A percentile compares a stretch with the other conserved stretches of the same genome.
phyloP scores from a whole-genome alignment of 2,329 filamentous ascomycete genomes.

The Sporothrix curviconia region DNA sequence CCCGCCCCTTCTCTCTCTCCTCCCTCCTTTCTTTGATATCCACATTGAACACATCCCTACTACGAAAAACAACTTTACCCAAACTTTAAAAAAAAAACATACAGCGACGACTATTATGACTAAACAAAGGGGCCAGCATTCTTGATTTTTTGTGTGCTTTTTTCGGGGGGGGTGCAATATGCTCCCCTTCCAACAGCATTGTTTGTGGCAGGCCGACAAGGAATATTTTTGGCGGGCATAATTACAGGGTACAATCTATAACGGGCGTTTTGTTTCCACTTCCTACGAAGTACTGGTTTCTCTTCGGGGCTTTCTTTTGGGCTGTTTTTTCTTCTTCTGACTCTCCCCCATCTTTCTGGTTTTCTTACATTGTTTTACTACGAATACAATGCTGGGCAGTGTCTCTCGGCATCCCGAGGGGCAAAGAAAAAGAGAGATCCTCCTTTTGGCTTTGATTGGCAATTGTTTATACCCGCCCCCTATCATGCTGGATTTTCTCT shows the following conservation, averaged over 20 bases:
- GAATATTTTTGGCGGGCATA: background rate
- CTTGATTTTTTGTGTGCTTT: background rate
- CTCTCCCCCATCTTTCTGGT: background rate
- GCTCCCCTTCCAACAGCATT: background rate
- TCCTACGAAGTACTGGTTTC: background rate
- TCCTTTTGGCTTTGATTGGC: constrained; percentile 1
- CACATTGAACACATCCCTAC: background rate
- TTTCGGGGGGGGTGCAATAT: background rate
- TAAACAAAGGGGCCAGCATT: background rate
- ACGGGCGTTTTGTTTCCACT: background rate
- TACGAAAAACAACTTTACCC: background rate
- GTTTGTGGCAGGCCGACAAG: background rate
- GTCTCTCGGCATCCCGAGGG: background rate
- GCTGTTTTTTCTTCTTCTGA: background rate
- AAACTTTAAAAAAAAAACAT: background rate
- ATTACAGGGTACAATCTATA: background rate
- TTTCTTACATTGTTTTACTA: background rate
- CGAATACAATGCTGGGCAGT: background rate
- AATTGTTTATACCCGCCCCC: background rate
- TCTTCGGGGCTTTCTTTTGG: background rate
- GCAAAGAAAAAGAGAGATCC: background rate
- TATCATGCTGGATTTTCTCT: background rate
- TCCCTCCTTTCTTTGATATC: background rate
- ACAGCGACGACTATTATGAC: constrained; percentile 5
- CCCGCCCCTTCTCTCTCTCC: background rate